Conservation (phyloP, 2,329 filamentous ascomycete species). For the Boeremia lycopersici region DNA sequence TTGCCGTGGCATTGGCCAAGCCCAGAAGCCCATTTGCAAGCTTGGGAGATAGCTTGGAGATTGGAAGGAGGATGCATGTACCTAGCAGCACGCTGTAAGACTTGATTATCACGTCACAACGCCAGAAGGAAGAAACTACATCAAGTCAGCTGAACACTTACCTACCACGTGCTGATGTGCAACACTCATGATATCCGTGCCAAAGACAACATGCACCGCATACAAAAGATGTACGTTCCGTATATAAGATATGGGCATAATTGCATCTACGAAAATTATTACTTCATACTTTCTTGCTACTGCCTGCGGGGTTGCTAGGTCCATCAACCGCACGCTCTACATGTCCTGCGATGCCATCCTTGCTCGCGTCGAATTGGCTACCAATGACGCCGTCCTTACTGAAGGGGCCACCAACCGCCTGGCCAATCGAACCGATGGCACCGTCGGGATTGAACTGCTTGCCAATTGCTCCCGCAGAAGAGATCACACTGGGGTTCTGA, state of each 20-base stretch:
- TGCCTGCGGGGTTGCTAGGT: conserved; percentile 46
- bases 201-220: not conserved
- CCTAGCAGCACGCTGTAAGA: too few species aligned
- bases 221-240: too few species aligned
- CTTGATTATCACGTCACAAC: too few species aligned
- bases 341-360: conserved; percentile 60
- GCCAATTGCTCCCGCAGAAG: conserved; percentile 58
- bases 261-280: not conserved
- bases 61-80: not conserved
- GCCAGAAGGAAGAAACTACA: not conserved
- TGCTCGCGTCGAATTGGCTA: conserved; percentile 60
- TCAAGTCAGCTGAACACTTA: not conserved
- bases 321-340: conserved; percentile 57
- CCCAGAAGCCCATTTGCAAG: not conserved
- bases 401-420: conserved; percentile 55
- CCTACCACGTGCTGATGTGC: not conserved
- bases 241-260: too few species aligned
- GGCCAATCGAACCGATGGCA: conserved; percentile 57
- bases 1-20: not conserved
- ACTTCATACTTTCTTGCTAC: conserved; percentile 24
- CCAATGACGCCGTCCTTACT: conserved; percentile 60
- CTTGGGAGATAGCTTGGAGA: not conserved
- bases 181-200: not conserved
- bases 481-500: conserved; percentile 50
- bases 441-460: conserved; percentile 61